Conservation (phyloP, 805 yeast genomes). For the Pichia cabralensis region DNA sequence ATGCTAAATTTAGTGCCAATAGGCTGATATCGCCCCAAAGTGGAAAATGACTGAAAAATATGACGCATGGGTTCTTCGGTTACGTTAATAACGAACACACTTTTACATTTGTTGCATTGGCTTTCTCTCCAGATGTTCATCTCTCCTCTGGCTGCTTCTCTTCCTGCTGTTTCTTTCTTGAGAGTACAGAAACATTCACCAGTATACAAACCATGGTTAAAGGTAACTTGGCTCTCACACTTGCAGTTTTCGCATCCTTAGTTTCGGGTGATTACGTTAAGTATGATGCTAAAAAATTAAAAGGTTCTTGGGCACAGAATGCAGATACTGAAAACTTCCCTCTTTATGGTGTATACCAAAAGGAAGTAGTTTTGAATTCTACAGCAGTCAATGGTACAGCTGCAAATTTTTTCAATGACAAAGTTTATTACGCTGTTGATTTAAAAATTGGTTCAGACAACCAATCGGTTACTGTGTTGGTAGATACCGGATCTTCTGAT, state of each 20-base stretch:
- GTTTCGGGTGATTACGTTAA: conserved; percentile 6
- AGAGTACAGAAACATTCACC: too few species aligned
- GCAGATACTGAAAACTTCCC: conserved; percentile 6
- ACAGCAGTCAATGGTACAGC: conserved; percentile 4
- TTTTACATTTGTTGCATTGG: too few species aligned
- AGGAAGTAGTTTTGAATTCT: neutral
- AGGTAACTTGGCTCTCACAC: too few species aligned
- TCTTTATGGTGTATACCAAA: conserved; percentile 5
- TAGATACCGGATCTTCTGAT: conserved; percentile 64
- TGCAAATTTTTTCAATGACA: conserved; percentile 13
- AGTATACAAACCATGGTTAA: too few species aligned
- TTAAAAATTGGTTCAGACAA: conserved; percentile 43
- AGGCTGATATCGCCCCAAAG: too few species aligned
- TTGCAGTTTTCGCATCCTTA: conserved; percentile 1
- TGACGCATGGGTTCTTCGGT: too few species aligned
- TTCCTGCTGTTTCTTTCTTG: too few species aligned
- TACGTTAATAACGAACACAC: too few species aligned
- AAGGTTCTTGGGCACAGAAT: conserved; percentile 8
- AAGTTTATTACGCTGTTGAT: conserved; percentile 32
- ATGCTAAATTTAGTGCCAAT: too few species aligned
- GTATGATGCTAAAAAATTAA: conserved; percentile 6
- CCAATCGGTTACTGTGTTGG: conserved; percentile 38
- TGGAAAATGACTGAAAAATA: too few species aligned
- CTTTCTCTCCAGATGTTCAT: too few species aligned
- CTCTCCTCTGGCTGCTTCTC: too few species aligned